Evolutionary conservation across 2,329 filamentous ascomycete genomes (phyloP).

Genomic region (Epichloe aotearoae): DNA sequence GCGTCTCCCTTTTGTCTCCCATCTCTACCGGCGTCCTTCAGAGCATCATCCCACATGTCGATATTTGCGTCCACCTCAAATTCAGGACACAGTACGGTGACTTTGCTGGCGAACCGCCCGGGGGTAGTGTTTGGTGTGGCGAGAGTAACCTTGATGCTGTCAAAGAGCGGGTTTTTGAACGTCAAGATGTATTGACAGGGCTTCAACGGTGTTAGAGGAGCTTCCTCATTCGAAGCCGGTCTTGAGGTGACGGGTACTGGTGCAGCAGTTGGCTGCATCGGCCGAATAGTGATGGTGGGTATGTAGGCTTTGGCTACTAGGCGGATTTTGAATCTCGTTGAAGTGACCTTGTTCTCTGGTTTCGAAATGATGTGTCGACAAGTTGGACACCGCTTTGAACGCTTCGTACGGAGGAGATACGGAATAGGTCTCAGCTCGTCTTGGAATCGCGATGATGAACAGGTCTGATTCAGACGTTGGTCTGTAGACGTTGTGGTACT

Average conservation of each 20-base stretch:
- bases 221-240: conserved; percentile 18
- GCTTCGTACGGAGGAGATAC: conserved; percentile 75
- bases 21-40: conserved; percentile 40
- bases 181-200: conserved; percentile 75
- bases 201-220: conserved; percentile 39
- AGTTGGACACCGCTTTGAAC: conserved; percentile 80
- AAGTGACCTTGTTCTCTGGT: conserved; percentile 80
- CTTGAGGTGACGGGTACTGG: conserved; percentile 22
- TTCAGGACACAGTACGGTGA: conserved; percentile 87
- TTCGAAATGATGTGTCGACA: conserved; percentile 94
- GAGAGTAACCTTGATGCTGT: conserved; percentile 73
- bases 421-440: conserved; percentile 70
- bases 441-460: conserved; percentile 48
- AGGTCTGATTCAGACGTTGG: conserved; percentile 36
- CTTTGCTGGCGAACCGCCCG: conserved; percentile 60
- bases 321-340: conserved; percentile 83
- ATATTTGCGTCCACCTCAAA: conserved; percentile 92
- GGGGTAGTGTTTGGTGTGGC: conserved; percentile 73
- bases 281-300: conserved; percentile 63
- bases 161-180: conserved; percentile 88
- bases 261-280: conserved; percentile 32
- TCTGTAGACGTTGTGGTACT: conserved; percentile 41
- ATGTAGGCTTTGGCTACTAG: conserved; percentile 82
- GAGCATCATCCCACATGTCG: conserved; percentile 75
- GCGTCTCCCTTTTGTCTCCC: conserved; percentile 26